Evolutionary conservation across 805 yeast species (phyloP).

Genomic region (Yarrowia bubula): DNA sequence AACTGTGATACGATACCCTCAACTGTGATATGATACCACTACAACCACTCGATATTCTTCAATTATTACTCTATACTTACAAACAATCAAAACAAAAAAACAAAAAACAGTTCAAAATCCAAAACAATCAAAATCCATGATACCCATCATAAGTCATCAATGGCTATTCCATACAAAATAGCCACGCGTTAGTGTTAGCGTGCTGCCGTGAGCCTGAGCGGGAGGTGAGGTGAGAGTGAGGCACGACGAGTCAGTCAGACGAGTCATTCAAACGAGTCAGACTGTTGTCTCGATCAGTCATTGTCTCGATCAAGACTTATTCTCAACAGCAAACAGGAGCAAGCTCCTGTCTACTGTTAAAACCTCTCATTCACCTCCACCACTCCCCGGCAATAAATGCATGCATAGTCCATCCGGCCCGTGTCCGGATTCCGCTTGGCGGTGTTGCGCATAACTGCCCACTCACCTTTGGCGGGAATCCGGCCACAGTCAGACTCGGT

Average conservation of each 20-base stretch:
- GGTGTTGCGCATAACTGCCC: slow-evolving; percentile 73
- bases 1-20: background rate
- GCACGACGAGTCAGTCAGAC: background rate
- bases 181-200: slow-evolving; percentile 26
- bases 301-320: too few relatives aligned
- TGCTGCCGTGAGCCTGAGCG: background rate
- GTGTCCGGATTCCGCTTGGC: slow-evolving; percentile 45
- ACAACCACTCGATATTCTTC: background rate
- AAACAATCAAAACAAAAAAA: background rate
- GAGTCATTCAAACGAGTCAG: background rate
- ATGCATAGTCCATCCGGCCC: slow-evolving; percentile 41
- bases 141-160: slow-evolving; percentile 26
- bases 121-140: background rate
- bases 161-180: background rate
- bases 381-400: slow-evolving; percentile 59
- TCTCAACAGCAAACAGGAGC: too few relatives aligned
- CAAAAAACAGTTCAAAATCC: background rate
- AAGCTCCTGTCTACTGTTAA: background rate
- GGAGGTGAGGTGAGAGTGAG: background rate
- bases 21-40: background rate
- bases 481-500: slow-evolving; percentile 69
- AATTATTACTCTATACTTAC: slow-evolving; percentile 18
- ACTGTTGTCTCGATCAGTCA: background rate
- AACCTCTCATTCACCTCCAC: slow-evolving; percentile 44
- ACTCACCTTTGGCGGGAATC: slow-evolving; percentile 95